These are phyloP conservation scores for Paraphaeosphaeria sporulosa DNA, from an alignment of 2,329 filamentous ascomycete genomes.

Conservation along the genomic window DNA sequence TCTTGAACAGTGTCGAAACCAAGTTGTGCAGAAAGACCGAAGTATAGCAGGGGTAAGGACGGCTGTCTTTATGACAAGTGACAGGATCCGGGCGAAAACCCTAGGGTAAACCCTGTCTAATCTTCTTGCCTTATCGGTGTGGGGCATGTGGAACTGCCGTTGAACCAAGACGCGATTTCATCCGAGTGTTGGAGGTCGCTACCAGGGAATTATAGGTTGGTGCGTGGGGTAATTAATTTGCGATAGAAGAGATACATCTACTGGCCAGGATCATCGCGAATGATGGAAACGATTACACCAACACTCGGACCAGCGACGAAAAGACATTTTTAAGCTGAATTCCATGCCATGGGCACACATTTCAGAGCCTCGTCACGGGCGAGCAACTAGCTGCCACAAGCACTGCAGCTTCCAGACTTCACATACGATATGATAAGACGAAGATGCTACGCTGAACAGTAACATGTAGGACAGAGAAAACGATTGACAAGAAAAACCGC, in stretches of 20 bases:
- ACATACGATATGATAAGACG: no score
- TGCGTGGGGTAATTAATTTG: constrained; percentile 15
- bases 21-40: background rate
- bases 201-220: background rate
- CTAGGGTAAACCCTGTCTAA: background rate
- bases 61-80: background rate
- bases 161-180: background rate
- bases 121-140: constrained; percentile 5
- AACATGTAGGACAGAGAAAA: no score
- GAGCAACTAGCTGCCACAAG: no score
- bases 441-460: no score
- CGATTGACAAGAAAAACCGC: no score
- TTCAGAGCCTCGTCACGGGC: no score
- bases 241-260: constrained; percentile 9
- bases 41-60: background rate
- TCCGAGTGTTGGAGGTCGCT: constrained; percentile 1
- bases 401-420: no score
- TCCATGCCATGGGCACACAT: no score
- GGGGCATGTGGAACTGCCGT: constrained; percentile 18
- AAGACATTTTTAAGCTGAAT: background rate
- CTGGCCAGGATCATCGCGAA: background rate
- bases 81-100: background rate
- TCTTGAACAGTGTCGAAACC: constrained; percentile 1
- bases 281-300: background rate
- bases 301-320: background rate